Conservation (phyloP, 139 green algal species). For the Tetraselmis chui region DNA sequence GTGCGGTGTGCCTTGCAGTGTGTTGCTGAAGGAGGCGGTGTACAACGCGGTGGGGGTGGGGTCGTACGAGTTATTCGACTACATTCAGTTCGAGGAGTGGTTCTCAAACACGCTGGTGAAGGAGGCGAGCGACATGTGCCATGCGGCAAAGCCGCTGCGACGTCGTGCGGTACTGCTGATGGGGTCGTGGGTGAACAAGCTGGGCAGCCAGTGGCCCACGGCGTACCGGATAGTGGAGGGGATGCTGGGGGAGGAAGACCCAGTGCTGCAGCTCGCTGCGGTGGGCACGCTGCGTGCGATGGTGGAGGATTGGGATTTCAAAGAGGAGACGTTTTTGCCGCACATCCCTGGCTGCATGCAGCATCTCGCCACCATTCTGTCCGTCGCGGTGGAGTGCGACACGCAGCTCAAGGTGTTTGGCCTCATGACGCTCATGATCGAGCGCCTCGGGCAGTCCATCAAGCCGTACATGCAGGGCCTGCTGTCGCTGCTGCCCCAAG, state of each 20-base stretch:
- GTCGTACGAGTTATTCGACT: slow-evolving; percentile 76
- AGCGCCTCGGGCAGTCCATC: slow-evolving; percentile 51
- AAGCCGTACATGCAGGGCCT: slow-evolving; percentile 43
- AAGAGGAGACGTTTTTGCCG: slow-evolving; percentile 46
- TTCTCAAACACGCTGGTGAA: slow-evolving; percentile 33
- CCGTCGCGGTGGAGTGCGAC: slow-evolving; percentile 48
- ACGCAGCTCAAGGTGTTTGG: slow-evolving; percentile 68
- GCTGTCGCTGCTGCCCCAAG: slow-evolving; percentile 50
- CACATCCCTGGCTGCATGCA: slow-evolving; percentile 42
- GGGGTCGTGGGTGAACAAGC: slow-evolving; percentile 37
- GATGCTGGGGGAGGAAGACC: slow-evolving; percentile 39
- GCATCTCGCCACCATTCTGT: slow-evolving; percentile 38
- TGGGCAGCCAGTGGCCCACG: slow-evolving; percentile 27
- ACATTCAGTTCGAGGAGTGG: slow-evolving; percentile 61
- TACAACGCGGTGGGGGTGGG: slow-evolving; percentile 67
- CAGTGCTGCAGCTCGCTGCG: slow-evolving; percentile 49
- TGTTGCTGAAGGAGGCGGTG: slow-evolving; percentile 74
- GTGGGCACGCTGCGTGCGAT: slow-evolving; percentile 49
- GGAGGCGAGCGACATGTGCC: slow-evolving; percentile 34
- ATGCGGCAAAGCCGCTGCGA: slow-evolving; percentile 28
- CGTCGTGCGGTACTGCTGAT: slow-evolving; percentile 47
- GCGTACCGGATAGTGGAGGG: slow-evolving; percentile 45
- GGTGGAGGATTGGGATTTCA: slow-evolving; percentile 76
- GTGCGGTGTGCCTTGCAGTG: slow-evolving; percentile 14
- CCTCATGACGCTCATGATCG: slow-evolving; percentile 67